Percentiles rank a stretch among this genome's conserved stretches.
Conservation (phyloP, 1,284 basidiomycete species). For the Malassezia slooffiae region DNA sequence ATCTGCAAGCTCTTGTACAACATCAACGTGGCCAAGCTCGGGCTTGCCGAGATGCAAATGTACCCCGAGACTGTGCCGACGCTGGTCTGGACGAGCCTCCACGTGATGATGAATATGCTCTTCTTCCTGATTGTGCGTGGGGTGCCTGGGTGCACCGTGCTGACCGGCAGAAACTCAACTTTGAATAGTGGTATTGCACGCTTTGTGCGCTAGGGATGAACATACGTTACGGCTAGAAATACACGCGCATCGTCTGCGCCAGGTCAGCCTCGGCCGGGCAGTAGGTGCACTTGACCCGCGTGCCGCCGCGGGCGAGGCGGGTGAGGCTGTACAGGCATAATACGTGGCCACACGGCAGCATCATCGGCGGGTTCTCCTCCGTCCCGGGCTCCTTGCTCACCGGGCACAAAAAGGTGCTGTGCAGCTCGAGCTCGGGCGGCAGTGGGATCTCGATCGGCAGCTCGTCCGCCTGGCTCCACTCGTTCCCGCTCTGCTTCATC, state of each 20-base stretch:
- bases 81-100: slow-evolving; percentile 51
- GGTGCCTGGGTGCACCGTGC: background rate
- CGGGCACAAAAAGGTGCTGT: slow-evolving; percentile 93
- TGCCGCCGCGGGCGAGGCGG: slow-evolving; percentile 54
- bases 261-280: slow-evolving; percentile 36
- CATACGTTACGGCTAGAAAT: slow-evolving; percentile 22
- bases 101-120: slow-evolving; percentile 54
- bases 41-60: slow-evolving; percentile 52
- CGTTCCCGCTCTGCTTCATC: slow-evolving; percentile 79
- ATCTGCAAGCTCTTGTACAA: slow-evolving; percentile 49
- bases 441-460: slow-evolving; percentile 93
- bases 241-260: slow-evolving; percentile 28
- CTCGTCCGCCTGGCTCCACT: slow-evolving; percentile 80
- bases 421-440: slow-evolving; percentile 64
- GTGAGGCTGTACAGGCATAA: slow-evolving; percentile 32
- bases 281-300: slow-evolving; percentile 41
- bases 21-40: slow-evolving; percentile 51
- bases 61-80: slow-evolving; percentile 49
- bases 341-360: slow-evolving; percentile 80
- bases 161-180: slow-evolving; percentile 20
- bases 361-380: slow-evolving; percentile 88
- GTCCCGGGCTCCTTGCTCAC: slow-evolving; percentile 95
- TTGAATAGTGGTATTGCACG: slow-evolving; percentile 11
- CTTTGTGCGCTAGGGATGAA: too few species aligned
- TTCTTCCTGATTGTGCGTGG: slow-evolving; percentile 48